Evolutionary conservation across 2,329 filamentous ascomycete species (phyloP).

Genomic region (Trichothecium sympodiale): DNA sequence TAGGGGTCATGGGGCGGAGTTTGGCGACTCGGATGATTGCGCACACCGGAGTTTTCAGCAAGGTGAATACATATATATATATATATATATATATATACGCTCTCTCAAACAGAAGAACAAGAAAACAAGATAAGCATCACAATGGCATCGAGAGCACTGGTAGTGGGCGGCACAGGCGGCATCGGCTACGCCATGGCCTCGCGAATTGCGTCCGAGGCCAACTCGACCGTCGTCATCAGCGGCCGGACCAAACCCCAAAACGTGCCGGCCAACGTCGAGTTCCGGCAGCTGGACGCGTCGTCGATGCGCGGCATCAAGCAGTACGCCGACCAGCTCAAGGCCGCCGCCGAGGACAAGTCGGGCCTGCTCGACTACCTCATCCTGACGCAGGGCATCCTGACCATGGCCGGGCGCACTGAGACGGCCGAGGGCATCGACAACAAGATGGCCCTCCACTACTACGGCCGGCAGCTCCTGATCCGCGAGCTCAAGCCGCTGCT

Average conservation of each 20-base stretch:
- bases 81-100: too few relatives aligned
- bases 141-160: constrained; percentile 15
- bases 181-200: constrained; percentile 25
- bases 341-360: constrained; percentile 10
- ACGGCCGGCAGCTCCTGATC: constrained; percentile 31
- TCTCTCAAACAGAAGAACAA: too few relatives aligned
- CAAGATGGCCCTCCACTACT: constrained; percentile 35
- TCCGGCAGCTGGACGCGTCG: constrained; percentile 19
- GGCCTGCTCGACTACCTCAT: constrained; percentile 22
- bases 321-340: constrained; percentile 17
- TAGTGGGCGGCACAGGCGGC: constrained; percentile 23
- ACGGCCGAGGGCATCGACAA: constrained; percentile 31
- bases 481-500: constrained; percentile 25
- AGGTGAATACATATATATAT: too few relatives aligned
- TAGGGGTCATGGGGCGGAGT: too few relatives aligned
- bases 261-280: constrained; percentile 20
- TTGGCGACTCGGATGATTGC: too few relatives aligned
- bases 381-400: constrained; percentile 26
- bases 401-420: constrained; percentile 22
- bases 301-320: constrained; percentile 21
- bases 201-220: constrained; percentile 16
- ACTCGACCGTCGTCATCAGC: constrained; percentile 16
- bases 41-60: too few relatives aligned
- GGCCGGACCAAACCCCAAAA: constrained; percentile 17
- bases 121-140: background rate